Evolutionary conservation across 2,329 filamentous ascomycete species (phyloP).

Genomic region (Pestalotiopsis sp.): DNA sequence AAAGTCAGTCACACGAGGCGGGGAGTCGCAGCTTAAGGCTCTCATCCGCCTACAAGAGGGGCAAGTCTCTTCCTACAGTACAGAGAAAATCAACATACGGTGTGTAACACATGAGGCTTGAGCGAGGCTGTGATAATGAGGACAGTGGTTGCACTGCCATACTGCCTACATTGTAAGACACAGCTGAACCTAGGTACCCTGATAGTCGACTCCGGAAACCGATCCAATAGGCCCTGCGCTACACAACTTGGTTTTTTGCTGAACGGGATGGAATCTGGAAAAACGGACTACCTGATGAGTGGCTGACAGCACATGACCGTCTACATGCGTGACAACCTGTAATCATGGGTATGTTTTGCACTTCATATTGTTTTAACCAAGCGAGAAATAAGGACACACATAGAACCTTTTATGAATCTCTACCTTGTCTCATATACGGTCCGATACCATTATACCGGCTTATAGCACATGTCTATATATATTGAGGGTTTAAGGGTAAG

Average conservation of each 20-base stretch:
- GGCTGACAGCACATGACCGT: background rate
- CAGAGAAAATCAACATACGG: background rate
- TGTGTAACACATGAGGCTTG: background rate
- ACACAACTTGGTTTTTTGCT: background rate
- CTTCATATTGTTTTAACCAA: background rate
- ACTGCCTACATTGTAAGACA: background rate
- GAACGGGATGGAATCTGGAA: background rate
- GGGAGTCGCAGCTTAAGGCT: background rate
- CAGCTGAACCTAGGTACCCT: background rate
- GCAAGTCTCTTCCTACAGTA: no score
- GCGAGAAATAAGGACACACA: background rate
- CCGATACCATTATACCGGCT: background rate
- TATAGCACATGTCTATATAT: background rate
- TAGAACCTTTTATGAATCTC: background rate
- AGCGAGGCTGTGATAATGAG: background rate
- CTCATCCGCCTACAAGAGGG: background rate
- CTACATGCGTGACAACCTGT: background rate
- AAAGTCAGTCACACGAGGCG: background rate
- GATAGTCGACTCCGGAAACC: background rate
- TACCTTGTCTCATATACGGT: background rate
- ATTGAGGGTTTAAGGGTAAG: slow-evolving; percentile 43
- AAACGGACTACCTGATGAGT: background rate
- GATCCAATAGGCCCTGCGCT: background rate
- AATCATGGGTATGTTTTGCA: background rate
- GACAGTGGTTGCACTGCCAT: background rate